phyloP scores from a whole-genome alignment of 768 basidiomycete genomes.

The Pisolithus orientalis region DNA sequence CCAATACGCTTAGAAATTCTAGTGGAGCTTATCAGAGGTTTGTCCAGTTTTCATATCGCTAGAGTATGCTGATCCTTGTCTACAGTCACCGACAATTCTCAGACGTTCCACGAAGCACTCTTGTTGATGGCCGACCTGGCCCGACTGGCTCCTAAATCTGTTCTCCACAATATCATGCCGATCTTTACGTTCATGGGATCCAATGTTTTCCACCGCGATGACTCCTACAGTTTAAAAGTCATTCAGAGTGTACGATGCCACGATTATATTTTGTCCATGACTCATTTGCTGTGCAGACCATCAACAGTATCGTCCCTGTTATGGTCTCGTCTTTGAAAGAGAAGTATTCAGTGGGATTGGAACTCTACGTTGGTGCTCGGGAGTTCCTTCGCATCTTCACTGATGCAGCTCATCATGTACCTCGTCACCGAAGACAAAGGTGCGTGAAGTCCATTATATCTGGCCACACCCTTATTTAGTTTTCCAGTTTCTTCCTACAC shows the following conservation, averaged over 20 bases:
- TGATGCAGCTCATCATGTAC: constrained; percentile 87
- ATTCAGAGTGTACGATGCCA: constrained; percentile 68
- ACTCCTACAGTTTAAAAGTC: constrained; percentile 90
- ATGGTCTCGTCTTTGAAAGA: constrained; percentile 76
- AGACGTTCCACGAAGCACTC: constrained; percentile 90
- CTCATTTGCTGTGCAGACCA: constrained; percentile 49
- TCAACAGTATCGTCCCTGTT: constrained; percentile 90
- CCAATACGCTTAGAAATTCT: constrained; percentile 77
- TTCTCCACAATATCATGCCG: constrained; percentile 93
- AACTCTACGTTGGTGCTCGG: constrained; percentile 62
- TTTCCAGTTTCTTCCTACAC: constrained; percentile 77
- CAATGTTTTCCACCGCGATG: constrained; percentile 95
- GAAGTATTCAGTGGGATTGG: constrained; percentile 45
- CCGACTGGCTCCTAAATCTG: constrained; percentile 80
- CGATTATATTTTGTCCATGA: background rate
- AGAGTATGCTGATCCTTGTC: background rate
- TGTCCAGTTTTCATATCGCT: constrained; percentile 1
- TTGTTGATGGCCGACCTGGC: constrained; percentile 82
- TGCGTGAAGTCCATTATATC: constrained; percentile 30
- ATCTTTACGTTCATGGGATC: constrained; percentile 99
- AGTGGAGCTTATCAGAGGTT: constrained; percentile 81
- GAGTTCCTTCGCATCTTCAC: constrained; percentile 90
- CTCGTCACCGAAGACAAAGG: constrained; percentile 88
- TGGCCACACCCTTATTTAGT: constrained; percentile 2
- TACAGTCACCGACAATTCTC: constrained; percentile 82